phyloP scores from a whole-genome alignment of 179 eudicot genomes.

The Spergularia azorica region DNA sequence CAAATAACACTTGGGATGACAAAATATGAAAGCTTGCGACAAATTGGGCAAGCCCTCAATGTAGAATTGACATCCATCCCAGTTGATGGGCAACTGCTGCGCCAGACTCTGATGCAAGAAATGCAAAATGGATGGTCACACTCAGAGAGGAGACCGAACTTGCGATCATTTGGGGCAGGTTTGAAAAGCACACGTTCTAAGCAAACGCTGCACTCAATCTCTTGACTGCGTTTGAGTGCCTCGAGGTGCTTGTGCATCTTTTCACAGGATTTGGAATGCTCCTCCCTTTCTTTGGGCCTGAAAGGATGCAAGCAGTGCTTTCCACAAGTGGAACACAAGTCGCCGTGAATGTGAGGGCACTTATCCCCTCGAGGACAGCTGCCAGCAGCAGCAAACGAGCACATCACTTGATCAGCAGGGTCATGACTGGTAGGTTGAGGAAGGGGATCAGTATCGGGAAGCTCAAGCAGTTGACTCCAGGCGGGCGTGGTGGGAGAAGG shows the following conservation, averaged over 20 bases:
- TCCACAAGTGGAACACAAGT: slow-evolving; percentile 73
- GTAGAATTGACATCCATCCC: slow-evolving; percentile 93
- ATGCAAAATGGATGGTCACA: slow-evolving; percentile 97
- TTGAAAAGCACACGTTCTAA: slow-evolving; percentile 89
- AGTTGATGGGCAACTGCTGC: slow-evolving; percentile 77
- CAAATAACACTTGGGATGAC: slow-evolving; percentile 96
- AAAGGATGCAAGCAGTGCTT: slow-evolving; percentile 86
- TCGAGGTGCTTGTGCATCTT: slow-evolving; percentile 76
- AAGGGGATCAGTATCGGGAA: slow-evolving; percentile 21
- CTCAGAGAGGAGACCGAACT: slow-evolving; percentile 89
- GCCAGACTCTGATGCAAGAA: slow-evolving; percentile 90
- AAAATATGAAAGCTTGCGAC: slow-evolving; percentile 90
- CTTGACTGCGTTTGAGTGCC: slow-evolving; percentile 79
- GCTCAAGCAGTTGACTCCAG: slow-evolving; percentile 45
- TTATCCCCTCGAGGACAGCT: slow-evolving; percentile 78
- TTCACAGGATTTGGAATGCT: slow-evolving; percentile 63
- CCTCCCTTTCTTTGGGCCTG: slow-evolving; percentile 79
- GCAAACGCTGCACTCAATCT: slow-evolving; percentile 94
- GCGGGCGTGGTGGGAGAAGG: slow-evolving; percentile 21
- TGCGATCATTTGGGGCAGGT: slow-evolving; percentile 60
- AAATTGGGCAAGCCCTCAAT: slow-evolving; percentile 92
- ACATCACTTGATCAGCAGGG: slow-evolving; percentile 61
- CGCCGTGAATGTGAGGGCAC: slow-evolving; percentile 94
- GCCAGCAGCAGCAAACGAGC: slow-evolving; percentile 92
- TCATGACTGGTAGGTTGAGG: slow-evolving; percentile 38